Conservation (phyloP, 192 early-diverging fungal genomes). For the Backusella morwellensis region DNA sequence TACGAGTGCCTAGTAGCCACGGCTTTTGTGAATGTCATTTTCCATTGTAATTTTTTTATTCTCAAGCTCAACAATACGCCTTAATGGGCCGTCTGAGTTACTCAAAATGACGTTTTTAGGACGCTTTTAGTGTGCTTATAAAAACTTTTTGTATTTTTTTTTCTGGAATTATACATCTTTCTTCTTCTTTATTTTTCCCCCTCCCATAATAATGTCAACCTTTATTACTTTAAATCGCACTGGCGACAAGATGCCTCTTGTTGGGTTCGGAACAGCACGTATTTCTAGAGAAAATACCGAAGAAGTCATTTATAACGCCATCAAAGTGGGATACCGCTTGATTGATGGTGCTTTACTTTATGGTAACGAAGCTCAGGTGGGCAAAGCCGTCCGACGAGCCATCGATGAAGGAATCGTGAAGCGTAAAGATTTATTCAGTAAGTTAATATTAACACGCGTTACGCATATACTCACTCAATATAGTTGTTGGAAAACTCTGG, state of each 20-base stretch:
- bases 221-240: conserved; percentile 38
- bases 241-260: conserved; percentile 16
- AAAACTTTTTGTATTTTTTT: no score
- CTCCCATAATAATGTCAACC: no score
- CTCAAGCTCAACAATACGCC: no score
- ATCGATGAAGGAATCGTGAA: conserved; percentile 24
- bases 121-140: no score
- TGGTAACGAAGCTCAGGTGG: conserved; percentile 63
- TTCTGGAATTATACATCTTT: no score
- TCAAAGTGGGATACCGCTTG: conserved; percentile 34
- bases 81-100: no score
- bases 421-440: conserved; percentile 39
- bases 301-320: conserved; percentile 37
- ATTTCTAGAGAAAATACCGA: conserved; percentile 38
- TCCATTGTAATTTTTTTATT: no score
- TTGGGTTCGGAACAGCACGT: conserved; percentile 47
- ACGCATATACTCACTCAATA: not conserved
- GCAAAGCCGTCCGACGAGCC: conserved; percentile 47
- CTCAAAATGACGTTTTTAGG: no score
- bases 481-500: conserved; percentile 18
- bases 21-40: no score
- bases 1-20: no score
- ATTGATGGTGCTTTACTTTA: conserved; percentile 33
- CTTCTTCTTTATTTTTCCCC: no score
- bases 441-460: not conserved